Base-by-base conservation (phyloP, 202 grass and related monocot species). In the Zizania palustris region DNA sequence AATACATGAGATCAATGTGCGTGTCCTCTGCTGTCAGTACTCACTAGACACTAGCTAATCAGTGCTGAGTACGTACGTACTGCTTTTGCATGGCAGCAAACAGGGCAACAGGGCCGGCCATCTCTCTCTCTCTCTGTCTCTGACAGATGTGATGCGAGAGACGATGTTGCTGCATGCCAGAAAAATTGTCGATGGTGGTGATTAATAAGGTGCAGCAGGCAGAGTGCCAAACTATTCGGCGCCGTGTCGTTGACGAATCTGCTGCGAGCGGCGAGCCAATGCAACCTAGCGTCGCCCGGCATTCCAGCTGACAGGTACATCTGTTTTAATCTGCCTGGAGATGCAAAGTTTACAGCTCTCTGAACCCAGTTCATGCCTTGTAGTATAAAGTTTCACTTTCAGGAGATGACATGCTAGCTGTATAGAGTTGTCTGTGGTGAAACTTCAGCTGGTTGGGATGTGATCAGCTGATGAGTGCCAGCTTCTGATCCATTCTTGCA, bases 241-340 rank as follows among this genome's bases (percentile, higher is more conserved):
- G 51, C 51, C 51, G 9, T 55, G 51, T 55, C 51, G 51, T 55
- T 9, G 51, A 55, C 28, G 28, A 28, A 28, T 28, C 28, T 28
- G 9, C 51, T 55, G 18, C 18, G n/a, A n/a, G n/a, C n/a, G n/a
- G n/a, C n/a, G n/a, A 18, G 50, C 18, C 50, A 53, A 54, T 55
- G 51, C 51, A 13, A 55, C 7, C 51, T 28, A 28, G 19, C 19
- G 19, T 55, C 51, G 50, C 51, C 51, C 51, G 51, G 51, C 19
- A 55, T 55, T 7, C n/a, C 51, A 55, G 51, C 51, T 55, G 51
- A 55, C 51, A 55, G 51, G 51, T 55, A 55, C 51, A 55, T 55
- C 51, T 55, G n/a, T 9, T 55, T 55, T 55, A 55, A 55, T 55
- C 19, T 55, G 4, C 15, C 18, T 19, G 51, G n/a, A 55, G 51